Evolutionary conservation across 306 rosid species (phyloP).

Genomic region (Trifolium pratense): DNA sequence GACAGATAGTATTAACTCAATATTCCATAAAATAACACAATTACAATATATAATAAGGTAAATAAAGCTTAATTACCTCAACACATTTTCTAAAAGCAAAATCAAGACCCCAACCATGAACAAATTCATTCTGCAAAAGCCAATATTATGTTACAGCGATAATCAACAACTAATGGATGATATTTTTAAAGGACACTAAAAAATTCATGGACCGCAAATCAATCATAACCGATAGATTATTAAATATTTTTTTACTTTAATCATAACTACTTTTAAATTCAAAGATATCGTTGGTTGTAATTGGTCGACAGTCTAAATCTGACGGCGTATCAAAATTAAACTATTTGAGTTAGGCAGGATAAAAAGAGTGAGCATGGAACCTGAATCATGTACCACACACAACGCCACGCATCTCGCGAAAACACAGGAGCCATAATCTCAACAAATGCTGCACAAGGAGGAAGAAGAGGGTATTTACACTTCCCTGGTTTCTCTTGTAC

Average conservation of each 20-base stretch:
- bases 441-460: conserved; percentile 97
- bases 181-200: background rate
- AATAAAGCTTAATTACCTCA: conserved; percentile 45
- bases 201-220: no score
- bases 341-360: background rate
- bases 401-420: conserved; percentile 95
- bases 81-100: conserved; percentile 95
- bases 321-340: background rate
- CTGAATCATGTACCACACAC: conserved; percentile 99
- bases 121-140: conserved; percentile 83
- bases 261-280: background rate
- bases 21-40: background rate
- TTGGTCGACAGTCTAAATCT: background rate
- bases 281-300: background rate
- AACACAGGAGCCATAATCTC: conserved; percentile 99
- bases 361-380: conserved; percentile 42
- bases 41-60: background rate
- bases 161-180: background rate
- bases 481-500: conserved; percentile 83
- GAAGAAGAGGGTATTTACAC: conserved; percentile 87
- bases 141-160: conserved; percentile 5
- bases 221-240: background rate
- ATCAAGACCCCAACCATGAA: conserved; percentile 99
- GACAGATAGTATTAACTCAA: conserved; percentile 22
- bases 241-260: background rate